Percentiles rank a stretch among this genome's conserved stretches.
phyloP scores from a whole-genome alignment of 495 filamentous ascomycete genomes.

The Sordaria brevicollis region DNA sequence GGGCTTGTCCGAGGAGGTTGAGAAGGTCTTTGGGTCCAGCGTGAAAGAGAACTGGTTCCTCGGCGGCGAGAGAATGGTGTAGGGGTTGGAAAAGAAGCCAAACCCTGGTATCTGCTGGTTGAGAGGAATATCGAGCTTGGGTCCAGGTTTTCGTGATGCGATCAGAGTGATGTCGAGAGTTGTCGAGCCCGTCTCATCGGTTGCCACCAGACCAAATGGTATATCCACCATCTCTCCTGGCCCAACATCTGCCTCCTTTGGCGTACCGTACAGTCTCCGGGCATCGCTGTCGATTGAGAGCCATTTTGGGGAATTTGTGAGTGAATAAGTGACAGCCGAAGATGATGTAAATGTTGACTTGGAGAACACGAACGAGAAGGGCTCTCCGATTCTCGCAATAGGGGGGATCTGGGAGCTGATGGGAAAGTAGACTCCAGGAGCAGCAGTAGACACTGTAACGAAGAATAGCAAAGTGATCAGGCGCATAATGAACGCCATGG shows the following conservation, averaged over 20 bases:
- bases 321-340: slow-evolving; percentile 47
- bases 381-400: slow-evolving; percentile 53
- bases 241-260: slow-evolving; percentile 44
- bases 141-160: slow-evolving; percentile 40
- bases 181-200: slow-evolving; percentile 46
- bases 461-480: slow-evolving; percentile 9
- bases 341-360: slow-evolving; percentile 53
- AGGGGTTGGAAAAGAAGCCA: slow-evolving; percentile 30
- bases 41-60: slow-evolving; percentile 27
- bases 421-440: slow-evolving; percentile 48
- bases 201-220: slow-evolving; percentile 49
- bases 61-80: slow-evolving; percentile 27
- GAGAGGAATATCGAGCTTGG: slow-evolving; percentile 24
- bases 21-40: slow-evolving; percentile 30
- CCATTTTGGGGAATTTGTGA: slow-evolving; percentile 56
- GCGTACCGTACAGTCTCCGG: slow-evolving; percentile 56
- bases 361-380: slow-evolving; percentile 60
- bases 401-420: slow-evolving; percentile 71
- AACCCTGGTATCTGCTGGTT: slow-evolving; percentile 28
- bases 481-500: slow-evolving; percentile 9
- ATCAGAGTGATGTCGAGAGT: slow-evolving; percentile 52
- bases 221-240: slow-evolving; percentile 32
- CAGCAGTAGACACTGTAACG: slow-evolving; percentile 24
- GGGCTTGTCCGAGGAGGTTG: slow-evolving; percentile 9
- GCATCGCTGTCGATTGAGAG: slow-evolving; percentile 52